These are phyloP conservation scores for Monilinia aucupariae DNA, from an alignment of 2,329 filamentous ascomycete genomes.

Conservation along the genomic window DNA sequence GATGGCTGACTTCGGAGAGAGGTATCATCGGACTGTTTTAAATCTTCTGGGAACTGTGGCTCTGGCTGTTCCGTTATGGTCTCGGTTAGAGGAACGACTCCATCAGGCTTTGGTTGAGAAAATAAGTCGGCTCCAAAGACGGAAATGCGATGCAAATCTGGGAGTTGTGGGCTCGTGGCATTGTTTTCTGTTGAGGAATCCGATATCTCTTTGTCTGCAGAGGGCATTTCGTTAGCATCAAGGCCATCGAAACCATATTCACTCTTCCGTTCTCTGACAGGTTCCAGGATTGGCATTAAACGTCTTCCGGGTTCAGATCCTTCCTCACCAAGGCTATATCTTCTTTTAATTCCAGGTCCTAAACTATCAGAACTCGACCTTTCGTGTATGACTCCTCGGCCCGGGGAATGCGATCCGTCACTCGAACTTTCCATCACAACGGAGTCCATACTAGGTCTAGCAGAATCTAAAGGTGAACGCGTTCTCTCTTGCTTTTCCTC, in stretches of 20 bases:
- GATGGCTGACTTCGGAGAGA: slow-evolving; percentile 48
- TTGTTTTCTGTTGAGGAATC: slow-evolving; percentile 18
- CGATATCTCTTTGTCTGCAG: slow-evolving; percentile 6
- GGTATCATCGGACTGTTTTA: slow-evolving; percentile 16
- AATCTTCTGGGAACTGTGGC: background rate
- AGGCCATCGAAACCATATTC: slow-evolving; percentile 51
- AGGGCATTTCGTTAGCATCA: slow-evolving; percentile 23
- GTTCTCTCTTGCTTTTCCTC: slow-evolving; percentile 62
- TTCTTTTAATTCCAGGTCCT: slow-evolving; percentile 18
- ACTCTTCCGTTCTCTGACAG: slow-evolving; percentile 54
- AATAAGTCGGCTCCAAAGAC: slow-evolving; percentile 57
- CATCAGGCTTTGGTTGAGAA: slow-evolving; percentile 29
- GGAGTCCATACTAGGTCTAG: slow-evolving; percentile 52
- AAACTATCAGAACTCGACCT: slow-evolving; percentile 28
- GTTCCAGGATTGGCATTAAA: slow-evolving; percentile 43
- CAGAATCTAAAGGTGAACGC: slow-evolving; percentile 51
- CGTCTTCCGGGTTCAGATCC: slow-evolving; percentile 37
- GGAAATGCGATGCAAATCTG: slow-evolving; percentile 54
- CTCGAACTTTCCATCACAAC: slow-evolving; percentile 33
- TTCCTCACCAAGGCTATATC: slow-evolving; percentile 23
- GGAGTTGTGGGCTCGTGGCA: slow-evolving; percentile 53
- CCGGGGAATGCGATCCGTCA: slow-evolving; percentile 29
- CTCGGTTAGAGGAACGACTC: slow-evolving; percentile 1
- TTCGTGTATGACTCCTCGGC: slow-evolving; percentile 24
- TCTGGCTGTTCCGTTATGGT: slow-evolving; percentile 3